Base-by-base conservation (phyloP, 2,329 filamentous ascomycete genomes). In the Neopestalotiopsis sp. region DNA sequence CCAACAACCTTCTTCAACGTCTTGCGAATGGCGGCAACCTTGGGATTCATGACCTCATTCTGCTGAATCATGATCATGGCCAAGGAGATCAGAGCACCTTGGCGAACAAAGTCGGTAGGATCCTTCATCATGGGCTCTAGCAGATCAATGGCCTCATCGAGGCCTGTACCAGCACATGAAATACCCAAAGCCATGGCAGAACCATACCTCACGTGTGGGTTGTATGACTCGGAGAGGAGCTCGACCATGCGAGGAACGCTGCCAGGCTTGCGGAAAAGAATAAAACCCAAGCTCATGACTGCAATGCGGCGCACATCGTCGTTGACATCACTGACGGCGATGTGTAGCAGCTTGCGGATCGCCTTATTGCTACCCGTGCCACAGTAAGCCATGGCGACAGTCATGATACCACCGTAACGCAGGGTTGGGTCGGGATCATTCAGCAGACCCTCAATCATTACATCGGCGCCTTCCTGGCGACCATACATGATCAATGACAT, bases 61-160 rank as follows among this genome's bases (percentile, higher is more conserved):
- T 98, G 96, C 83, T 99, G 96, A n/a, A 98, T 93, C 88, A 99
- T 91, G 75, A 99, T 97, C 96, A 99, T 99, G 70, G 96, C 90
- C 69, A 98, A 87, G 2, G 96, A 90, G 75, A 99, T 98, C 72
- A 98, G 86, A 56, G 96, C 95, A 78, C 97, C 96, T 82, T 99
- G 96, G 74, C 97, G 92, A 66, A 99, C 96, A 79, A 99, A 99
- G 83, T 99, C 96, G 69, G 95, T 97, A 7, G 96, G 97, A 75
- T 99, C 96, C 86, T 98, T 99, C 85, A 98, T 95, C 96, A 99
- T 99, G 20, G 96, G 96, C 84, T 99, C 96, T 4, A 99, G 88
- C 20, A 99, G 87, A 76, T 99, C 96, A 71, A 98, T 96, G 28
- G 97, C 96, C 82, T 99, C 96, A 71, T 97, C 94, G 38, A 98